Evolutionary conservation across 78 protist species (phyloP).

Genomic region (Dictyostelium intermedium): DNA sequence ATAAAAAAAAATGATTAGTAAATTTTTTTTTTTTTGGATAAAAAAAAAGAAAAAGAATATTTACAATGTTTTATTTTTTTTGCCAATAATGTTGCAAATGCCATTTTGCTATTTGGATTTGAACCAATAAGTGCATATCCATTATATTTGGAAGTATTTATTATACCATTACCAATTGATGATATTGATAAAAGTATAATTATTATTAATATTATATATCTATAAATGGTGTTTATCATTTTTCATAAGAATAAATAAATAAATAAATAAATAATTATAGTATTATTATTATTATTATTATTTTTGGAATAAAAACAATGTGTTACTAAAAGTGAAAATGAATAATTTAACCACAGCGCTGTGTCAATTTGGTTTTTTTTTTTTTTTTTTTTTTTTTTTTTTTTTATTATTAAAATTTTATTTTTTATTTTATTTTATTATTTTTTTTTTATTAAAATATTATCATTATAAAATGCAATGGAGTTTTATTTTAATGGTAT

Average conservation of each 20-base stretch:
- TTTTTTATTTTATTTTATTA: neutral
- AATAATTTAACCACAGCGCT: no score
- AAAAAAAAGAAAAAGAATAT: neutral
- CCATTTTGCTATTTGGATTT: constrained; percentile 33
- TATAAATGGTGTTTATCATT: neutral
- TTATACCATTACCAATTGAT: neutral
- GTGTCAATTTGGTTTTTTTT: no score
- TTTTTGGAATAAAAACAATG: no score
- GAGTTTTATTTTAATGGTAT: neutral
- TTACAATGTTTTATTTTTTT: constrained; percentile 53
- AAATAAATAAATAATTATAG: no score
- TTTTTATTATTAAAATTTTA: no score
- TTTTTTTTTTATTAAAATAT: neutral
- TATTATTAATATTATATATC: neutral
- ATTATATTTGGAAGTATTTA: constrained; percentile 30
- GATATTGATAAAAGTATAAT: neutral
- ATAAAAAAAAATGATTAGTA: neutral
- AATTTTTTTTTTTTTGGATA: no score
- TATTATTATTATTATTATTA: no score
- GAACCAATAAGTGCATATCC: constrained; percentile 69
- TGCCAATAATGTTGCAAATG: constrained; percentile 46
- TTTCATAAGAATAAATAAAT: neutral
- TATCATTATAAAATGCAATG: neutral
- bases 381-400: no score
- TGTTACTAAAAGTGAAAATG: no score